A percentile compares a stretch with the other conserved stretches of the same genome.
Conservation (phyloP, 352 stramenopile species). For the Globisporangium megalacanthum region DNA sequence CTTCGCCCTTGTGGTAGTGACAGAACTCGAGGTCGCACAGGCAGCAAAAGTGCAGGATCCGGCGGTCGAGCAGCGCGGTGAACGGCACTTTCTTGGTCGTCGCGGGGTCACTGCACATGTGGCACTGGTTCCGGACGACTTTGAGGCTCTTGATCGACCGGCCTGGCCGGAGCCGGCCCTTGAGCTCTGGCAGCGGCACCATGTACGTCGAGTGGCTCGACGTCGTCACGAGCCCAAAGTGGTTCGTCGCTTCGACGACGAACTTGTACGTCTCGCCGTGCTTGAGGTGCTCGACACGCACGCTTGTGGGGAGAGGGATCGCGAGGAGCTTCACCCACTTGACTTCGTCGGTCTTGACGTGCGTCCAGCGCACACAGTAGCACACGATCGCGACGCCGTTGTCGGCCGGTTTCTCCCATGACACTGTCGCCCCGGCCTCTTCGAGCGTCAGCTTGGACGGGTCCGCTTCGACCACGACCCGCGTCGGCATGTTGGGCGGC, state of each 20-base stretch:
- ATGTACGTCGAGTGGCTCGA: conserved; percentile 84
- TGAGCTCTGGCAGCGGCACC: conserved; percentile 72
- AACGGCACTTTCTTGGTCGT: conserved; percentile 68
- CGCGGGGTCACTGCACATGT: conserved; percentile 60
- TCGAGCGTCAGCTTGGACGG: conserved; percentile 47
- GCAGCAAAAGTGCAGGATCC: conserved; percentile 79
- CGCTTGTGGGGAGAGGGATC: conserved; percentile 57
- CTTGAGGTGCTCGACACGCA: conserved; percentile 50
- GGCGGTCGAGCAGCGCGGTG: conserved; percentile 52
- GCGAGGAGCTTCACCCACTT: conserved; percentile 75
- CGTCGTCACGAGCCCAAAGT: conserved; percentile 65
- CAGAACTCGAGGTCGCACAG: conserved; percentile 80
- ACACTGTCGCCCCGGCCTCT: conserved; percentile 54
- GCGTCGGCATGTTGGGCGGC: conserved; percentile 76
- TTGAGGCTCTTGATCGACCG: conserved; percentile 30
- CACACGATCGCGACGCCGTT: conserved; percentile 80
- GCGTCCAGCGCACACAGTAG: conserved; percentile 79
- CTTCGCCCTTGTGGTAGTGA: conserved; percentile 77
- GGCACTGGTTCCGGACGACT: conserved; percentile 60
- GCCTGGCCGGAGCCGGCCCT: conserved; percentile 45
- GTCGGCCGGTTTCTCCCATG: conserved; percentile 72
- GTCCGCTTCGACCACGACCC: conserved; percentile 64
- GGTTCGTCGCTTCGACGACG: conserved; percentile 76
- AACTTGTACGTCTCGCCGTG: conserved; percentile 86
- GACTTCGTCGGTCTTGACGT: conserved; percentile 65